These are phyloP conservation scores for Silene latifolia DNA, from an alignment of 148 eudicot species.

Conservation along the genomic window DNA sequence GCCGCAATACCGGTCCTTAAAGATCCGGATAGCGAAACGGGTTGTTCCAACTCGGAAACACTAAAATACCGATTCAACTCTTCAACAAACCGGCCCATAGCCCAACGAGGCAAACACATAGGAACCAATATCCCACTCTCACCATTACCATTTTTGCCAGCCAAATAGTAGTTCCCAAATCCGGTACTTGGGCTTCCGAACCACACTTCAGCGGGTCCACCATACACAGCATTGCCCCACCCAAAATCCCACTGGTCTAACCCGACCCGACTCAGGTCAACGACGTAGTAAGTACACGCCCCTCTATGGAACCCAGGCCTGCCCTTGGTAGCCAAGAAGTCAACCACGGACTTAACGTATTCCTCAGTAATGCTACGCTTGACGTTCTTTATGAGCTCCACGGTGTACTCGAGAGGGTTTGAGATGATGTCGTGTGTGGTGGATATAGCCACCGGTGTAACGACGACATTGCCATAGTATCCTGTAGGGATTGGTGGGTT, in stretches of 20 bases:
- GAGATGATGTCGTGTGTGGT: neutral
- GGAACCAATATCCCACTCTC: constrained; percentile 6
- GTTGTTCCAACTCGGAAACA: neutral
- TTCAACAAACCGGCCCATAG: neutral
- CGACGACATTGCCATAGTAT: constrained; percentile 1
- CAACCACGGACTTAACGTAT: neutral
- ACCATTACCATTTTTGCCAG: neutral
- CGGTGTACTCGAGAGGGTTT: neutral
- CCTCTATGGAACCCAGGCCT: neutral
- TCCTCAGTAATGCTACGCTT: neutral
- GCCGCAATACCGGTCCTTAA: neutral
- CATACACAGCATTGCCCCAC: neutral
- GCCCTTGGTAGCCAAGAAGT: neutral
- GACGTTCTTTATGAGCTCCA: constrained; percentile 4
- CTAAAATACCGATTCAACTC: neutral
- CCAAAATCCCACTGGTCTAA: neutral
- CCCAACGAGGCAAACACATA: constrained; percentile 8
- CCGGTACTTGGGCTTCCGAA: neutral
- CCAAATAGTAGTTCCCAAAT: constrained; percentile 1
- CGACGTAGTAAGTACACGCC: neutral
- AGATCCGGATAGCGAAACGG: neutral
- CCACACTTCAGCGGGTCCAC: neutral
- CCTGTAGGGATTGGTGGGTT: constrained; percentile 7
- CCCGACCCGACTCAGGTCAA: neutral
- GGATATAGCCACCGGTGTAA: neutral